Conservation (phyloP, 2,329 filamentous ascomycete genomes). For the Daldinia sp. region DNA sequence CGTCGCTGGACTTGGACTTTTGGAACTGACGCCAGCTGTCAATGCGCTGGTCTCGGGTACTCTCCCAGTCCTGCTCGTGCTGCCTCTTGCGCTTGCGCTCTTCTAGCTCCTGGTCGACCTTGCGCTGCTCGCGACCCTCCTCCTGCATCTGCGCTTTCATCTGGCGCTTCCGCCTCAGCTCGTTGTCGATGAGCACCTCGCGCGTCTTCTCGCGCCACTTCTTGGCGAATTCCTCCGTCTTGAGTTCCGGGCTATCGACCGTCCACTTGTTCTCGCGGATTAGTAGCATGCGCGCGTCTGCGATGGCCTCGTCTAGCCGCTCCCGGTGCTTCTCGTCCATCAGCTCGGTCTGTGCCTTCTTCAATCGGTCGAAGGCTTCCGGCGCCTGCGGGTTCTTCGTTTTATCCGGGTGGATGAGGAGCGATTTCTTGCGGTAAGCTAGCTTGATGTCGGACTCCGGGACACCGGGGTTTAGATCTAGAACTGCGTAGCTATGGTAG, state of each 20-base stretch:
- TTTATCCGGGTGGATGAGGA: conserved; percentile 98
- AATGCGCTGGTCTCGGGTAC: conserved; percentile 89
- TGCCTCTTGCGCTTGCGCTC: conserved; percentile 87
- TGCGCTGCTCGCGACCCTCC: conserved; percentile 88
- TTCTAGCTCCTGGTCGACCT: conserved; percentile 86
- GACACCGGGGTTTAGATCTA: conserved; percentile 95
- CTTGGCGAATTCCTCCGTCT: conserved; percentile 83
- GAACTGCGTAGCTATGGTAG: conserved; percentile 80
- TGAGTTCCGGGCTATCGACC: conserved; percentile 86
- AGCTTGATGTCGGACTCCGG: conserved; percentile 96
- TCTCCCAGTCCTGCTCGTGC: conserved; percentile 95
- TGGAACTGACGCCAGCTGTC: conserved; percentile 94
- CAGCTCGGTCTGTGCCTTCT: conserved; percentile 91
- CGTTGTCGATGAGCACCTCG: conserved; percentile 91
- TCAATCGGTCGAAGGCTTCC: conserved; percentile 95
- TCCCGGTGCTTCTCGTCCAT: conserved; percentile 94
- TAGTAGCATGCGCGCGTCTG: conserved; percentile 93
- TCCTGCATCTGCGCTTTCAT: conserved; percentile 96
- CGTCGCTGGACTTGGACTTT: conserved; percentile 71
- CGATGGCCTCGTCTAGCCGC: conserved; percentile 91
- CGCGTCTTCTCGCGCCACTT: conserved; percentile 93
- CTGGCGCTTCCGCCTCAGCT: conserved; percentile 85
- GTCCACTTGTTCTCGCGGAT: conserved; percentile 96
- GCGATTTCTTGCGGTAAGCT: conserved; percentile 95
- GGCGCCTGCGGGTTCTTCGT: conserved; percentile 90